Evolutionary conservation across 306 rosid genomes (phyloP).

Genomic region (Dryas alaskensis): DNA sequence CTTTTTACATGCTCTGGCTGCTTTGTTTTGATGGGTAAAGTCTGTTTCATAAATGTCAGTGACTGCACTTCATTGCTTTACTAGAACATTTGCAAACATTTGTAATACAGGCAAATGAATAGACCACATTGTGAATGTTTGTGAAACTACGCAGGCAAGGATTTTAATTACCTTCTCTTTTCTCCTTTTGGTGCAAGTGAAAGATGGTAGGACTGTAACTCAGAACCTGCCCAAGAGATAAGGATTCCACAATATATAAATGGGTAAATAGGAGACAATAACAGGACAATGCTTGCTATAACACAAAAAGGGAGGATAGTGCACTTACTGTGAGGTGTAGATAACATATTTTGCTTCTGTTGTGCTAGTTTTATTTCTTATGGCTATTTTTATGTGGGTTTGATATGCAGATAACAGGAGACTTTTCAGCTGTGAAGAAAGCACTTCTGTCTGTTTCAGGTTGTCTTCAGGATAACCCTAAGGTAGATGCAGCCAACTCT

Average conservation of each 20-base stretch:
- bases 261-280: not conserved
- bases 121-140: no score
- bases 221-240: not conserved
- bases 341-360: not conserved
- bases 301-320: not conserved
- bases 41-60: not conserved
- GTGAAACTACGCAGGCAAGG: not conserved
- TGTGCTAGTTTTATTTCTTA: conserved; percentile 7
- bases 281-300: not conserved
- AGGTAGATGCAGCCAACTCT: conserved; percentile 41
- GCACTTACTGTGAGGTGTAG: not conserved
- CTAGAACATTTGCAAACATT: not conserved
- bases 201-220: not conserved
- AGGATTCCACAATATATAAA: not conserved
- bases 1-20: not conserved
- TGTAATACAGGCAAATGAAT: not conserved
- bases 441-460: conserved; percentile 65
- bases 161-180: not conserved
- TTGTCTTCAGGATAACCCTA: conserved; percentile 57
- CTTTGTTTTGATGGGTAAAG: not conserved
- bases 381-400: conserved; percentile 18
- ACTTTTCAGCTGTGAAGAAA: conserved; percentile 60
- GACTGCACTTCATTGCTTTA: not conserved
- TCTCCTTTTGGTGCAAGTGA: not conserved
- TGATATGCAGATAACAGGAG: conserved; percentile 64